These are phyloP conservation scores for Nicotiana tabacum DNA, from an alignment of 257 asterid species.

Conservation along the genomic window DNA sequence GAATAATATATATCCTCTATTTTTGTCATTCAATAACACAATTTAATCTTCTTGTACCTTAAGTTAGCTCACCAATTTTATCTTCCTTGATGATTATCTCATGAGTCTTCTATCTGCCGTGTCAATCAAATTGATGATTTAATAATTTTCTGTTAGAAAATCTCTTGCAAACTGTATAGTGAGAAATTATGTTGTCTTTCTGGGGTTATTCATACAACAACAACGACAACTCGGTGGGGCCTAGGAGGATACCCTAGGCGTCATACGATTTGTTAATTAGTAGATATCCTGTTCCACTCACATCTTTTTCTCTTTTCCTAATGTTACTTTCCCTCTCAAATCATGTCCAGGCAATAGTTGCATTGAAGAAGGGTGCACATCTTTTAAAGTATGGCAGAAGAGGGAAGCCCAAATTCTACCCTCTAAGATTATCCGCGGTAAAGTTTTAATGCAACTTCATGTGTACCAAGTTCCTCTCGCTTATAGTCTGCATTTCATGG, in stretches of 20 bases:
- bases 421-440: conserved; percentile 49
- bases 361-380: conserved; percentile 50
- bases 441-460: not conserved
- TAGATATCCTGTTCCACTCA: not conserved
- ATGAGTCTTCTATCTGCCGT: not conserved
- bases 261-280: not conserved
- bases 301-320: not conserved
- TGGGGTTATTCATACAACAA: not conserved
- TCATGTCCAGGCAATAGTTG: conserved; percentile 41
- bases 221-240: too few species aligned
- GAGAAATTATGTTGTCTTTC: not conserved
- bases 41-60: not conserved
- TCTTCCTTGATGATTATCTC: not conserved
- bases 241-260: too few species aligned
- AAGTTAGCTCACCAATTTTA: not conserved
- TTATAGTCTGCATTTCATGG: too few species aligned
- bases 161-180: not conserved
- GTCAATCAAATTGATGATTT: not conserved
- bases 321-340: not conserved
- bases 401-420: conserved; percentile 51
- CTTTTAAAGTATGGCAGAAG: conserved; percentile 39
- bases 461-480: too few species aligned
- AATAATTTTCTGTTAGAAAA: not conserved
- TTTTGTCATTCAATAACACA: not conserved
- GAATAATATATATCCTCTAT: not conserved